Evolutionary conservation across 2,329 filamentous ascomycete genomes (phyloP).

Genomic region (Tolypocladium ovalisporum): DNA sequence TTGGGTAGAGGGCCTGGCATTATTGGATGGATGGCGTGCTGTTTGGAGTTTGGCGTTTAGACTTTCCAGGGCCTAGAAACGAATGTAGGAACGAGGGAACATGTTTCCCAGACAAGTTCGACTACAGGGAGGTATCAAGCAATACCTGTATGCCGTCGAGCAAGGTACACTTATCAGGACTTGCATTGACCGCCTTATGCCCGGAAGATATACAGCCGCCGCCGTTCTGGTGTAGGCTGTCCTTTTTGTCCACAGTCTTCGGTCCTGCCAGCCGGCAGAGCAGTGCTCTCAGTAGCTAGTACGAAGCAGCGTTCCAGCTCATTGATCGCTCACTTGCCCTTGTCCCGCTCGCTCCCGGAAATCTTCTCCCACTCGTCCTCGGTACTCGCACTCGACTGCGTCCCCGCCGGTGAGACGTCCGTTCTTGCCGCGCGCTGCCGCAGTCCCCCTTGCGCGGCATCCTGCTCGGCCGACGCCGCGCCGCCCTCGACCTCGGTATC

Average conservation of each 20-base stretch:
- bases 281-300: neutral
- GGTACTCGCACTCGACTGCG: slow-evolving; percentile 57
- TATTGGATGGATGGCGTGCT: neutral
- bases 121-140: neutral
- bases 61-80: no score
- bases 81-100: no score
- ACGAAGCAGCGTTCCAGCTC: neutral
- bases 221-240: neutral
- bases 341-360: slow-evolving; percentile 57
- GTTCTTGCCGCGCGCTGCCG: slow-evolving; percentile 31
- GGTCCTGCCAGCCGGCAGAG: neutral
- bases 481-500: slow-evolving; percentile 34
- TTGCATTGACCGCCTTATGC: no score
- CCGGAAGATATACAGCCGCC: neutral
- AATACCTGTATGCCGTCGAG: neutral
- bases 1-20: neutral
- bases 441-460: slow-evolving; percentile 31
- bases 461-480: slow-evolving; percentile 14
- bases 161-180: neutral
- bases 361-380: slow-evolving; percentile 99
- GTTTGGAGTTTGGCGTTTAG: neutral
- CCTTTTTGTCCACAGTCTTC: neutral
- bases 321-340: slow-evolving; percentile 31
- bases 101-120: neutral
- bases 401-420: slow-evolving; percentile 21